Percentiles rank a stretch among this genome's conserved stretches.
phyloP scores from a whole-genome alignment of 1,284 basidiomycete species.

The Ganoderma resinaceum region DNA sequence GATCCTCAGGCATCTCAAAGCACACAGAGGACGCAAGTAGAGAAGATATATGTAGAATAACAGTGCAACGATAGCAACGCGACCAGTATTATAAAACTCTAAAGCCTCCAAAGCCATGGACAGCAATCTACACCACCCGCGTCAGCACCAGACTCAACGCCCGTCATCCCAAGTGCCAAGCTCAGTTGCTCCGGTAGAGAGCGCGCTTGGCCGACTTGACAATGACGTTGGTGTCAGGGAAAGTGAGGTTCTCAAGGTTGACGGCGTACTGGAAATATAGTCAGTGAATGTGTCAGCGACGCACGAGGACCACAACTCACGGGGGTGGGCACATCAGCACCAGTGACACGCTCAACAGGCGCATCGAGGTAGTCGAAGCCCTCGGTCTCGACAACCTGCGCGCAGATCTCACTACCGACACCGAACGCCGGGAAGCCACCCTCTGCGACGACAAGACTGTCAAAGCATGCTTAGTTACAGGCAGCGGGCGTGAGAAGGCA shows the following conservation, averaged over 20 bases:
- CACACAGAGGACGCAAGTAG: slow-evolving; percentile 21
- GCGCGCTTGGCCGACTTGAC: slow-evolving; percentile 93
- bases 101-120: slow-evolving; percentile 25
- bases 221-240: slow-evolving; percentile 90
- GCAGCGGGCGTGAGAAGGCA: not conserved
- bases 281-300: not conserved
- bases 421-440: slow-evolving; percentile 99
- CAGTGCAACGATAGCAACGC: slow-evolving; percentile 37
- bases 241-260: slow-evolving; percentile 87
- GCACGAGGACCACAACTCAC: slow-evolving; percentile 55
- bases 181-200: slow-evolving; percentile 85
- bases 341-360: slow-evolving; percentile 96
- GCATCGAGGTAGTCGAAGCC: slow-evolving; percentile 98
- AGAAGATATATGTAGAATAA: slow-evolving; percentile 35
- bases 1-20: not conserved
- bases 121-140: slow-evolving; percentile 31
- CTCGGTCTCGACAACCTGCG: slow-evolving; percentile 95
- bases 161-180: slow-evolving; percentile 17
- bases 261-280: slow-evolving; percentile 75
- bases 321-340: slow-evolving; percentile 96
- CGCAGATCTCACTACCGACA: slow-evolving; percentile 98
- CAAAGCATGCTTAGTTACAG: not conserved
- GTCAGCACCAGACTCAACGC: slow-evolving; percentile 16
- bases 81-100: slow-evolving; percentile 38
- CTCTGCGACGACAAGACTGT: slow-evolving; percentile 91